A percentile compares a stretch with the other conserved stretches of the same genome.
Evolutionary conservation across 331 rosid genomes (phyloP).

Genomic region (Stylosanthes scabra): DNA sequence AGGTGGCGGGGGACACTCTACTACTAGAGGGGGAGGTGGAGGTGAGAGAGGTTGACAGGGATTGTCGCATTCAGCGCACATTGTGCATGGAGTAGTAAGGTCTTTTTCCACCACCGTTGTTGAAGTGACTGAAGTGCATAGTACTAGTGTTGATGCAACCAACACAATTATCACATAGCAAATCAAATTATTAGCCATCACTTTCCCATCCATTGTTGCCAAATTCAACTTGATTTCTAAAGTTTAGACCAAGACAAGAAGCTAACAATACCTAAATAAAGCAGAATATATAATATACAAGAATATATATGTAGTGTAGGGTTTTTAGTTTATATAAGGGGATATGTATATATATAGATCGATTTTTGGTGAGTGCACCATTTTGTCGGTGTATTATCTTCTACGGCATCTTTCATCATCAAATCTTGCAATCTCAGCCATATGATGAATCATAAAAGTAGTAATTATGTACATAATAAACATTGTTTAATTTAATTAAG

Average conservation of each 20-base stretch:
- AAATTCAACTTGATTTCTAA: no score
- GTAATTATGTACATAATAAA: no score
- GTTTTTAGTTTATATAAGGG: not conserved
- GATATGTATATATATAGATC: slow-evolving; percentile 40
- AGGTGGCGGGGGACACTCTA: slow-evolving; percentile 47
- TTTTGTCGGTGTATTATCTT: slow-evolving; percentile 75
- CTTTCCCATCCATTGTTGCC: not conserved
- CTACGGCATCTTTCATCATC: slow-evolving; percentile 44
- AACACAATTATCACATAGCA: slow-evolving; percentile 16
- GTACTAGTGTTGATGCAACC: slow-evolving; percentile 5
- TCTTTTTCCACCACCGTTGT: slow-evolving; percentile 47
- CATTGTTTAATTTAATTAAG: no score
- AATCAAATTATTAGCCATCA: slow-evolving; percentile 31
- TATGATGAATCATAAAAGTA: not conserved
- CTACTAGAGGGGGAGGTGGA: slow-evolving; percentile 43
- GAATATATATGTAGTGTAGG: not conserved
- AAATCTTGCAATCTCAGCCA: slow-evolving; percentile 23
- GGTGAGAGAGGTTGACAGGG: slow-evolving; percentile 62
- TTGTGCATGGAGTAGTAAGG: slow-evolving; percentile 50
- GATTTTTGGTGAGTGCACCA: slow-evolving; percentile 61
- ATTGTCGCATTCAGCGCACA: slow-evolving; percentile 68
- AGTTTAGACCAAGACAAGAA: not conserved
- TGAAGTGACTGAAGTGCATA: not conserved
- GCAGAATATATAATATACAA: not conserved
- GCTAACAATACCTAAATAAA: not conserved